Evolutionary conservation across 306 rosid species (phyloP).

Genomic region (Echinosophora koreensis): DNA sequence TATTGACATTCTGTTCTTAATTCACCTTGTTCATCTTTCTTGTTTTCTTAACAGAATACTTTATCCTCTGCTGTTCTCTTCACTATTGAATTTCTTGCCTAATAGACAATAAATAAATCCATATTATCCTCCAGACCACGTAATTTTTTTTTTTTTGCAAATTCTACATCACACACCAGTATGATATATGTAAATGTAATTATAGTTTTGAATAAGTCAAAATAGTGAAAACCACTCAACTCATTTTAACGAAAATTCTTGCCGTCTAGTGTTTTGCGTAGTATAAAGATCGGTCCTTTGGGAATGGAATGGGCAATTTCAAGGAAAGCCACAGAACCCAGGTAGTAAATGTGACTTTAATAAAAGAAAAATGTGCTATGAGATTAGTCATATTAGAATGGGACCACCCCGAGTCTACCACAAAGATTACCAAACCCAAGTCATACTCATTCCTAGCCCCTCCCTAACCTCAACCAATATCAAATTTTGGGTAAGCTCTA

Average conservation of each 20-base stretch:
- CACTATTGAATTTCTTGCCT: neutral
- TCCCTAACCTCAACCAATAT: constrained; percentile 37
- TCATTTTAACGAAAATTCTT: constrained; percentile 37
- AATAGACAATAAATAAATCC: neutral
- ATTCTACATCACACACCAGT: neutral
- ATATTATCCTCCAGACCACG: neutral
- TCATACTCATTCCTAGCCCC: constrained; percentile 27
- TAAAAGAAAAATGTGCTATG: constrained; percentile 37
- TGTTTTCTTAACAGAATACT: neutral
- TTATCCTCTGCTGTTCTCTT: neutral
- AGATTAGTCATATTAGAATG: constrained; percentile 42
- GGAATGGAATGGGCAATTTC: constrained; percentile 30
- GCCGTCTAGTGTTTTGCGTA: constrained; percentile 18
- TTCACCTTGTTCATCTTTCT: neutral
- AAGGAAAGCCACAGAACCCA: constrained; percentile 33
- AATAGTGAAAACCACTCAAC: neutral
- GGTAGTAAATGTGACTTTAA: constrained; percentile 38
- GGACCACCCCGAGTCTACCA: constrained; percentile 17
- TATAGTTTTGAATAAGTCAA: neutral
- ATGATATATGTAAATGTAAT: constrained; percentile 9
- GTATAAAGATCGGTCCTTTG: constrained; percentile 28
- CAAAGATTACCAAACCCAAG: constrained; percentile 45
- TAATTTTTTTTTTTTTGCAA: constrained; percentile 35
- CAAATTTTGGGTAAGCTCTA: constrained; percentile 45
- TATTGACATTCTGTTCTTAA: neutral